A percentile compares a stretch with the other conserved stretches of the same genome.
These are phyloP conservation scores for Vitis riparia DNA, from an alignment of 164 flowering plant species.

Conservation along the genomic window DNA sequence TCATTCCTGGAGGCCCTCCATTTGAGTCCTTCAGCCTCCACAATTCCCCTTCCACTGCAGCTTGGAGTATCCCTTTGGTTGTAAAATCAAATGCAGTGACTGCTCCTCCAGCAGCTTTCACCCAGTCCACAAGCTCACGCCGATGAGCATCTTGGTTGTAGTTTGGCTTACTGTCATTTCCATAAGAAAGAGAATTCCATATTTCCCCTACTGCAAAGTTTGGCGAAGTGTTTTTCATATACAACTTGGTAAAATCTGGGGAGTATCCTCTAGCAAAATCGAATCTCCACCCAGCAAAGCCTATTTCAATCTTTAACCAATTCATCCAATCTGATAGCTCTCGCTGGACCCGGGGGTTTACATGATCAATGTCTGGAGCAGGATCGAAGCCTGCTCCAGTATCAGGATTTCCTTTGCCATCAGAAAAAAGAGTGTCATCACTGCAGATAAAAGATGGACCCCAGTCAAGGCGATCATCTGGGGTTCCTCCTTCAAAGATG, in stretches of 20 bases:
- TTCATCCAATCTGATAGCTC: constrained; percentile 83
- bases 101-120: constrained; percentile 45
- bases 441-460: constrained; percentile 63
- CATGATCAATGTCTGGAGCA: constrained; percentile 82
- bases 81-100: constrained; percentile 77
- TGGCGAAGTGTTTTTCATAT: constrained; percentile 47
- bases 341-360: constrained; percentile 55
- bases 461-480: constrained; percentile 81
- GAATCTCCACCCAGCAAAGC: constrained; percentile 75
- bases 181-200: constrained; percentile 47
- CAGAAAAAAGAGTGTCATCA: constrained; percentile 50
- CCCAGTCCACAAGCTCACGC: constrained; percentile 52
- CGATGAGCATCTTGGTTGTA: constrained; percentile 57
- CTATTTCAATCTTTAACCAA: constrained; percentile 72
- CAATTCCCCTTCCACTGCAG: constrained; percentile 59
- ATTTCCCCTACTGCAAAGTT: constrained; percentile 70
- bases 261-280: constrained; percentile 68
- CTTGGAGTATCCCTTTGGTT: constrained; percentile 74
- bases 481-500: constrained; percentile 80
- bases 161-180: constrained; percentile 38
- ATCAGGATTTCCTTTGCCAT: constrained; percentile 71
- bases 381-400: constrained; percentile 38
- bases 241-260: constrained; percentile 45
- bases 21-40: constrained; percentile 60
- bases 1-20: constrained; percentile 72